phyloP scores from a whole-genome alignment of 495 filamentous ascomycete species.

The Xylaria scruposa region DNA sequence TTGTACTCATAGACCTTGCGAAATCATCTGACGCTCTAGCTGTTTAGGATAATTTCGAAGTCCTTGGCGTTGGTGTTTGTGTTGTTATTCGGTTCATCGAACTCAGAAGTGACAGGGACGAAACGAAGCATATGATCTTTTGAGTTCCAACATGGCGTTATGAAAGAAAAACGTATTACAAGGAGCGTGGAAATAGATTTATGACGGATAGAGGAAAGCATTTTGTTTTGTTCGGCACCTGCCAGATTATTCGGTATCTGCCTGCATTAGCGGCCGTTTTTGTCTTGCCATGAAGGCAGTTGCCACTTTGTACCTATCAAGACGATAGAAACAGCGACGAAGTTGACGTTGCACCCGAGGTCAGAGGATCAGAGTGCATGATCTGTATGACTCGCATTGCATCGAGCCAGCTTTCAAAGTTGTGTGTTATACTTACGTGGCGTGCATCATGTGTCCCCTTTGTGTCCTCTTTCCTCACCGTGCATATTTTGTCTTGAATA shows the following conservation, averaged over 20 bases:
- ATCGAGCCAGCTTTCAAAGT: background rate
- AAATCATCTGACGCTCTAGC: background rate
- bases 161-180: background rate
- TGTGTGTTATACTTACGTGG: background rate
- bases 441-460: constrained; percentile 3
- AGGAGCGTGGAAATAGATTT: background rate
- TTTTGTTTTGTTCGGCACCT: background rate
- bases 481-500: background rate
- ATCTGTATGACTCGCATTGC: constrained; percentile 21
- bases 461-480: background rate
- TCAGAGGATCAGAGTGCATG: constrained; percentile 2
- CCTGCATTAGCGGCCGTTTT: constrained; percentile 5
- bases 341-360: background rate
- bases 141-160: background rate
- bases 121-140: background rate
- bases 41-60: background rate
- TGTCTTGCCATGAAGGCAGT: background rate
- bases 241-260: background rate
- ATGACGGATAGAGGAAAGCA: background rate
- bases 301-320: background rate
- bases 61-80: background rate
- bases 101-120: background rate
- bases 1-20: background rate
- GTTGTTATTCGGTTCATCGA: background rate
- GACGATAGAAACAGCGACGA: background rate